Evolutionary conservation across 2,329 filamentous ascomycete species (phyloP), one percentile per base, ranked within the genome.

Genomic region (Botrytis aclada): DNA sequence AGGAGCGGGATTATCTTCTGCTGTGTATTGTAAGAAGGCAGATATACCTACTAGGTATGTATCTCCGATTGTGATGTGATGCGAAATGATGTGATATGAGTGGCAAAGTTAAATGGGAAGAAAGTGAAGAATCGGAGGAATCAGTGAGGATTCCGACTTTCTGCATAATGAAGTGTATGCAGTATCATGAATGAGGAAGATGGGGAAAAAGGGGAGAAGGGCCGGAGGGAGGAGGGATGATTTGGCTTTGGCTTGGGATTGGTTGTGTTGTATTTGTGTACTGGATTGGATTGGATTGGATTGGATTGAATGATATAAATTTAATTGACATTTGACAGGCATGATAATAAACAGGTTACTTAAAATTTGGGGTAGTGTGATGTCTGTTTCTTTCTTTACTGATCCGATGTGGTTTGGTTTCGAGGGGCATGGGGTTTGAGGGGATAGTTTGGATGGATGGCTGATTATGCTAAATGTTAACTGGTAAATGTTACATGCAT

Each of bases 151-250:
- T 54, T 39, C 69, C 69, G 69, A 51, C 69, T 70, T 70, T 70
- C 69, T 70, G 69, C 69, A 70, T 70, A 37, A 62, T 70, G 58
- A 70, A 63, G 58, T 70, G 69, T 29, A 65, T 51, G 12, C n/a
- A n/a, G n/a, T n/a, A n/a, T n/a, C n/a, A 69, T 39, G 66, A 41
- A 41, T 29, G 37, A 12, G 34, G n/a, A 41, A 16, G 29, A 61
- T 61, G 37, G 32, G 29, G 29, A 18, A 29, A 54, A 54, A 29
- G n/a, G 51, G n/a, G 43, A 54, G n/a, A 34, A 37, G 47, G 47
- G 25, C 47, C 47, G 47, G 47, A 51, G 43, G 65, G 32, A 16
- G 29, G 45, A 47, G 65, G 25, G 34, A 56, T 16, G 37, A 47
- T 7, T 20, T 56, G 45, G n/a, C 39, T 47, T n/a, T 51, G n/a